A percentile compares a stretch with the other conserved stretches of the same genome.
Conservation (phyloP, 1,284 basidiomycete genomes). For the Uromyces viciae-fabae region DNA sequence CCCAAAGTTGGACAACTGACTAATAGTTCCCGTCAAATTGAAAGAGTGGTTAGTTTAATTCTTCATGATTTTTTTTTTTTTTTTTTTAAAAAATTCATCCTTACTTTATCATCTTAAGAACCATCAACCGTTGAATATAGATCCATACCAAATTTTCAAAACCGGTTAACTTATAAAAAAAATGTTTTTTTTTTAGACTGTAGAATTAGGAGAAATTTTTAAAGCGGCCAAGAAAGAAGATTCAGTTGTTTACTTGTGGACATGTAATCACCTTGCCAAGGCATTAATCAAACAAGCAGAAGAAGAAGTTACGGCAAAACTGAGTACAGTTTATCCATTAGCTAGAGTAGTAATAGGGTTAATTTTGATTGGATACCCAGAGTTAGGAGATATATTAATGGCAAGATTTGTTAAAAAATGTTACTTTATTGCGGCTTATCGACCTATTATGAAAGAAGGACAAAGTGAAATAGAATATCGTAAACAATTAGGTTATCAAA, state of each 20-base stretch:
- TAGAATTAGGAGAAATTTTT: constrained; percentile 25
- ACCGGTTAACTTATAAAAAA: not conserved
- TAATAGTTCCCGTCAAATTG: constrained; percentile 68
- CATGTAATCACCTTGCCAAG: constrained; percentile 81
- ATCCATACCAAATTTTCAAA: constrained; percentile 51
- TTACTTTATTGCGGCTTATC: constrained; percentile 61
- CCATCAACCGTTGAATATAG: constrained; percentile 48
- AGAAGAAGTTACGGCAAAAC: constrained; percentile 61
- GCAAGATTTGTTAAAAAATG: constrained; percentile 76
- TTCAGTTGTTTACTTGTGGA: constrained; percentile 66
- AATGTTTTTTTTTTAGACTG: constrained; percentile 19
- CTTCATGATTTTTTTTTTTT: not conserved
- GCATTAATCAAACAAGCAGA: constrained; percentile 87
- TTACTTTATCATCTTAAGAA: constrained; percentile 58
- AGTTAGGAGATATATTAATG: constrained; percentile 73
- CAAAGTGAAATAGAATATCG: constrained; percentile 61
- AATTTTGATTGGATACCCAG: constrained; percentile 60
- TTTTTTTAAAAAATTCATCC: constrained; percentile 48
- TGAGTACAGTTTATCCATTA: constrained; percentile 68
- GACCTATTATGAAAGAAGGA: constrained; percentile 55
- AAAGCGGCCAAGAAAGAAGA: constrained; percentile 52
- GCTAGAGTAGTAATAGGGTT: constrained; percentile 71
- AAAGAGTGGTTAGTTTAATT: constrained; percentile 64
- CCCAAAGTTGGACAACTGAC: constrained; percentile 89
- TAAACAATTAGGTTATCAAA: constrained; percentile 69